phyloP scores from a whole-genome alignment of 1,284 basidiomycete genomes.

The Irpex sp. region DNA sequence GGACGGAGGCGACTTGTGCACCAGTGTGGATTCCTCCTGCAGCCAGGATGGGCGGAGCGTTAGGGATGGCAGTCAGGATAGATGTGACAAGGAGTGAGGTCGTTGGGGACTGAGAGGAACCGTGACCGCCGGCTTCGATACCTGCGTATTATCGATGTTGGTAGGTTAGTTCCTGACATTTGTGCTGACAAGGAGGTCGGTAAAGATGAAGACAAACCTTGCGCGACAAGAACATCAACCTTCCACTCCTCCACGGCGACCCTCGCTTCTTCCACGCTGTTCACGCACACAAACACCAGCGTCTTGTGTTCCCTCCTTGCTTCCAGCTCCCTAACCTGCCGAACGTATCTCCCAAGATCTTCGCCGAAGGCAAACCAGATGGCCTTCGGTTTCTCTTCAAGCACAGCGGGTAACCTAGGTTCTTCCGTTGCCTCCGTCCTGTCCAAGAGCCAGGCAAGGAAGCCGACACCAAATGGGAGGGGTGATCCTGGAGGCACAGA shows the following conservation, averaged over 20 bases:
- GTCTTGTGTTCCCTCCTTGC: constrained; percentile 40
- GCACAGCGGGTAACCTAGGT: constrained; percentile 30
- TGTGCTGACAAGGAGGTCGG: neutral
- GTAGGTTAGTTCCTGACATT: neutral
- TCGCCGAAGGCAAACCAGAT: constrained; percentile 73
- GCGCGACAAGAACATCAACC: constrained; percentile 67
- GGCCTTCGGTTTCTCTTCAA: constrained; percentile 44
- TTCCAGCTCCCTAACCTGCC: constrained; percentile 52
- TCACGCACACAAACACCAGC: constrained; percentile 60
- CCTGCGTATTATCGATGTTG: constrained; percentile 35
- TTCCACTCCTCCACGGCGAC: constrained; percentile 57
- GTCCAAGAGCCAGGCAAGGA: constrained; percentile 60
- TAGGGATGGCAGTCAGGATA: constrained; percentile 41
- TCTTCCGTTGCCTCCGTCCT: constrained; percentile 36
- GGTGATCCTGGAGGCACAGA: constrained; percentile 13
- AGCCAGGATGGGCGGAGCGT: constrained; percentile 53
- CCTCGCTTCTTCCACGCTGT: constrained; percentile 53
- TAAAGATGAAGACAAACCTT: constrained; percentile 46
- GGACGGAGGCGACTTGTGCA: constrained; percentile 56
- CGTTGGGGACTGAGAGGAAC: constrained; percentile 50
- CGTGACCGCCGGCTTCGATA: constrained; percentile 75
- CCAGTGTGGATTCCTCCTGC: constrained; percentile 55
- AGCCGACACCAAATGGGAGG: constrained; percentile 66
- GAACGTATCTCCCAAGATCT: constrained; percentile 54
- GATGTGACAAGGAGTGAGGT: constrained; percentile 54